Evolutionary conservation across 2,329 filamentous ascomycete genomes (phyloP).

Genomic region (Fusarium tricinctum): DNA sequence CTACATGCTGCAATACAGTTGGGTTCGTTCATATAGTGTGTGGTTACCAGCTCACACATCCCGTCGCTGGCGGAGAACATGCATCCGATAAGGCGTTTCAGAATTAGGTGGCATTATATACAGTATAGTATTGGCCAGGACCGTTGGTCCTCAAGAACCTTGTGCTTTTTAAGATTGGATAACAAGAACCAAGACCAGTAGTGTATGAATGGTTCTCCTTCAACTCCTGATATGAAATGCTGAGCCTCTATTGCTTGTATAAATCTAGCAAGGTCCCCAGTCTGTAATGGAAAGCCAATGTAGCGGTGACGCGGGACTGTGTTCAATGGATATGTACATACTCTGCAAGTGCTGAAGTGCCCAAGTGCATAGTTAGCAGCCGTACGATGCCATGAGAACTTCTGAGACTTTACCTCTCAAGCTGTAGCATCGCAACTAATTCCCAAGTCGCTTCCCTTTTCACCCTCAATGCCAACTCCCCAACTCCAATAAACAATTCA

Average conservation of each 20-base stretch:
- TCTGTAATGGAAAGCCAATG: neutral
- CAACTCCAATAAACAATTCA: conserved; percentile 27
- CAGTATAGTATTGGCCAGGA: conserved; percentile 23
- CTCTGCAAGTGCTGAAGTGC: neutral
- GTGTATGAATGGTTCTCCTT: conserved; percentile 2
- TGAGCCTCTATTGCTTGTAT: neutral
- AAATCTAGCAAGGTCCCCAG: neutral
- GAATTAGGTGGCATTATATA: conserved; percentile 43
- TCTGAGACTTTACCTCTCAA: conserved; percentile 12
- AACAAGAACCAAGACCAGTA: conserved; percentile 7
- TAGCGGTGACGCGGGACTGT: neutral
- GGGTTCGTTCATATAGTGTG: conserved; percentile 28
- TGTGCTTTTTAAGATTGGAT: conserved; percentile 23
- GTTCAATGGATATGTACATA: neutral
- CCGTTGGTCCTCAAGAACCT: conserved; percentile 29
- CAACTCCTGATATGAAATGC: neutral
- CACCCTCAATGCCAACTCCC: conserved; percentile 10
- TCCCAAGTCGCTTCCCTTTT: neutral
- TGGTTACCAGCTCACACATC: conserved; percentile 28
- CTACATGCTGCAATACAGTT: conserved; percentile 11
- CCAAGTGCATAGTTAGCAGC: conserved; percentile 12
- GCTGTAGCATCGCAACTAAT: neutral
- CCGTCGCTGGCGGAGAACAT: conserved; percentile 38
- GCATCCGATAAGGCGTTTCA: conserved; percentile 51
- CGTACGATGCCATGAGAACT: neutral